These are phyloP conservation scores for Sugiyamaella neomexicana DNA, from an alignment of 1,139 yeast species.

Conservation along the genomic window DNA sequence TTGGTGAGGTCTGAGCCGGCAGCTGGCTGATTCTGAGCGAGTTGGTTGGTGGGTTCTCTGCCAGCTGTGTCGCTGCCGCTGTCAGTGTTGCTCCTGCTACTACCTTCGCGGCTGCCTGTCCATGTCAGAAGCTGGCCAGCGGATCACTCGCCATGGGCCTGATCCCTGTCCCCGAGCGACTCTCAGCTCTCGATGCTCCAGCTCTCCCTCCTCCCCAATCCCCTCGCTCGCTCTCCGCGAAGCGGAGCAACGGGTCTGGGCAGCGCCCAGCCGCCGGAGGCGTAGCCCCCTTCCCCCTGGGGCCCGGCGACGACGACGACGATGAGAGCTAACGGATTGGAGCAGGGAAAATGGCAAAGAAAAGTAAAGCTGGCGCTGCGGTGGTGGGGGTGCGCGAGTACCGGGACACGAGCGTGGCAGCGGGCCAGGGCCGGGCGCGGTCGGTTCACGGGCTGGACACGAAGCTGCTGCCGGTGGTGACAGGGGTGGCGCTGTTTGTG, in stretches of 20 bases:
- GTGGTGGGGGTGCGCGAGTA: conserved; percentile 34
- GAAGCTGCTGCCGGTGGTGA: conserved; percentile 48
- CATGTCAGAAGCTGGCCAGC: too few species aligned
- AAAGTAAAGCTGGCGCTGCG: neutral
- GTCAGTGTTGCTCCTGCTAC: too few species aligned
- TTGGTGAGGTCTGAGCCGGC: too few species aligned
- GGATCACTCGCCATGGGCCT: too few species aligned
- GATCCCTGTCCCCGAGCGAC: neutral
- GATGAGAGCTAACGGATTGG: neutral
- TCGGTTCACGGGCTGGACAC: conserved; percentile 33
- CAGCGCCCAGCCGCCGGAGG: neutral
- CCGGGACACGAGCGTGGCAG: conserved; percentile 48
- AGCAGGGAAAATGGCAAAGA: conserved; percentile 8
- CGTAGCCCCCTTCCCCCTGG: conserved; percentile 4
- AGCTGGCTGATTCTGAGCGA: too few species aligned
- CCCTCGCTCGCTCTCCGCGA: neutral
- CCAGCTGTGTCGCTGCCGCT: too few species aligned
- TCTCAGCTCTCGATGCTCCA: neutral
- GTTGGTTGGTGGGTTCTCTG: too few species aligned
- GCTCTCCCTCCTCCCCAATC: neutral
- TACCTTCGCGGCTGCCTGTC: too few species aligned
- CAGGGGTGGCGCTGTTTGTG: conserved; percentile 54
- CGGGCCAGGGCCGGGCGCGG: conserved; percentile 40
- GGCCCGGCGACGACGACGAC: neutral
- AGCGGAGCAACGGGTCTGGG: neutral